phyloP scores from a whole-genome alignment of 306 rosid species.

The Cucurbita moschata region DNA sequence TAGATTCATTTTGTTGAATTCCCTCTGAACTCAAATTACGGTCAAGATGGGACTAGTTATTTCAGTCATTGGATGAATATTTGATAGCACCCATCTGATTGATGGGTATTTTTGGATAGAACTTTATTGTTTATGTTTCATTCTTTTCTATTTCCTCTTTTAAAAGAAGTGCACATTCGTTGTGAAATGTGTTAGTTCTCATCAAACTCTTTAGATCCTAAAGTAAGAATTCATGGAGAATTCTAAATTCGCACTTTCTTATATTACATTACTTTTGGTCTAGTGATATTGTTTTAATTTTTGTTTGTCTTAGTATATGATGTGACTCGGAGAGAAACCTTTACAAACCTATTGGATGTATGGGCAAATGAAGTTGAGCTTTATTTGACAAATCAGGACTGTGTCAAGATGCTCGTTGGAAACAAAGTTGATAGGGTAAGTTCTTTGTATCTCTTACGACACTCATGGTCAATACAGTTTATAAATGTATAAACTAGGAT shows the following conservation, averaged over 20 bases:
- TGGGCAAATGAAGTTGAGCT: conserved; percentile 93
- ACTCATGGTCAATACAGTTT: not conserved
- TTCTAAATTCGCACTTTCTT: not conserved
- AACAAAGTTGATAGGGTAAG: conserved; percentile 89
- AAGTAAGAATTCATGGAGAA: not conserved
- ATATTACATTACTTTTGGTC: not conserved
- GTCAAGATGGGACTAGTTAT: not conserved
- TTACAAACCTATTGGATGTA: conserved; percentile 63
- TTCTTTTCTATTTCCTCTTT: not conserved
- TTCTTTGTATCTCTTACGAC: not conserved
- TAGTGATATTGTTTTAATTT: not conserved
- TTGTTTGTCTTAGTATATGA: conserved; percentile 45
- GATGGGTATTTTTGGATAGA: not conserved
- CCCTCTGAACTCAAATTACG: not conserved
- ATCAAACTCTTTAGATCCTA: not conserved
- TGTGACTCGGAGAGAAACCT: conserved; percentile 76
- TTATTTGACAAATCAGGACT: conserved; percentile 59
- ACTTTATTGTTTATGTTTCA: not conserved
- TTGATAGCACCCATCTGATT: not conserved
- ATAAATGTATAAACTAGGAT: not conserved
- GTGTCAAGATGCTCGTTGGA: conserved; percentile 85
- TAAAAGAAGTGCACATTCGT: not conserved
- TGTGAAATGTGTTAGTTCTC: not conserved
- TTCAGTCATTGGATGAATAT: not conserved
- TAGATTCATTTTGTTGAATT: not conserved